A percentile compares a stretch with the other conserved stretches of the same genome.
Evolutionary conservation across 75 land plant species (phyloP).

Genomic region (Cunninghamia lanceolata): DNA sequence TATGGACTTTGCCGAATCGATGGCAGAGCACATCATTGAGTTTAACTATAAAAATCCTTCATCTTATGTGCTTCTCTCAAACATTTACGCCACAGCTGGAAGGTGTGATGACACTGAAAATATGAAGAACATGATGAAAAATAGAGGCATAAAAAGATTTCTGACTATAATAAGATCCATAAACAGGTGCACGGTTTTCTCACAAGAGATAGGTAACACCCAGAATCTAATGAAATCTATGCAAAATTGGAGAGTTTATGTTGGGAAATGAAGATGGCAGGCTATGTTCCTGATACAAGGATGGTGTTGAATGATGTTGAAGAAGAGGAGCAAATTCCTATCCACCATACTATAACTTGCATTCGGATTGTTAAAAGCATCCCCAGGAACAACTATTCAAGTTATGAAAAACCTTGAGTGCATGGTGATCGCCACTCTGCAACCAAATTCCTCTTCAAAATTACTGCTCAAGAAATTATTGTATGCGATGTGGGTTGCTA

Average conservation of each 20-base stretch:
- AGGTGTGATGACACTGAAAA: background rate
- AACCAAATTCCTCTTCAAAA: too few species aligned
- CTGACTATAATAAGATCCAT: background rate
- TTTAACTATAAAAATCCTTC: background rate
- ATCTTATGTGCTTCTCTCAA: conserved; percentile 2
- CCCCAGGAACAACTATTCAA: too few species aligned
- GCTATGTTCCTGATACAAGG: background rate
- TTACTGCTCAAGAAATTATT: too few species aligned
- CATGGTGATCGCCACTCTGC: too few species aligned
- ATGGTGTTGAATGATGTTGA: background rate
- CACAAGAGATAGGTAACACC: background rate
- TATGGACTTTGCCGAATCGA: background rate
- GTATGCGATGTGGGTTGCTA: too few species aligned
- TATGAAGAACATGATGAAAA: background rate
- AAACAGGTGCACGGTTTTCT: background rate
- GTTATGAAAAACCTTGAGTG: background rate
- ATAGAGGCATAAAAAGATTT: background rate
- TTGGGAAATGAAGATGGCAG: background rate
- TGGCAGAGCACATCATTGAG: background rate
- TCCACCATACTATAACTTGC: too few species aligned
- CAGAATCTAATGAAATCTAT: background rate
- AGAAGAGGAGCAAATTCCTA: background rate
- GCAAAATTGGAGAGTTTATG: background rate
- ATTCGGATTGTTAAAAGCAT: too few species aligned
- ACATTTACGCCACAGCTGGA: background rate